Conservation (phyloP, 805 yeast genomes). For the Torulaspora gathmanii region DNA sequence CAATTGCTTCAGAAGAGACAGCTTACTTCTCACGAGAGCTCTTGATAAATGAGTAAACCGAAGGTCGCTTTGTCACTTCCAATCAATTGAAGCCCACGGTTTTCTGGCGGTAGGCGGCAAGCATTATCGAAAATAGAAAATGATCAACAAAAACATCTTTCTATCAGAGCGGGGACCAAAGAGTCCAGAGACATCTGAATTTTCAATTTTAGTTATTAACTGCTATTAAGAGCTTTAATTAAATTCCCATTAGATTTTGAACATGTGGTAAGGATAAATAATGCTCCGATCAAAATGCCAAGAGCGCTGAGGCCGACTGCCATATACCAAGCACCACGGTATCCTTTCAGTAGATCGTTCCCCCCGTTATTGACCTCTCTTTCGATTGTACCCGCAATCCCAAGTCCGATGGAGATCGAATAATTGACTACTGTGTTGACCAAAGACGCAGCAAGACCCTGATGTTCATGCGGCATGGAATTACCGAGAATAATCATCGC, state of each 20-base stretch:
- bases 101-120: no score
- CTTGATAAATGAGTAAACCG: no score
- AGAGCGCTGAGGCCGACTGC: conserved; percentile 57
- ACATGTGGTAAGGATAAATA: conserved; percentile 2
- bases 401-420: conserved; percentile 57
- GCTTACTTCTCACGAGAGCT: no score
- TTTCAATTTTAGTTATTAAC: no score
- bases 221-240: neutral
- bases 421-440: conserved; percentile 60
- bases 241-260: neutral
- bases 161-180: no score
- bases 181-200: no score
- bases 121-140: no score
- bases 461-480: conserved; percentile 50
- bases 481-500: conserved; percentile 54
- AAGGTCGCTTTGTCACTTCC: no score
- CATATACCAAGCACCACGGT: conserved; percentile 51
- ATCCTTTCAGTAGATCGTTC: conserved; percentile 37
- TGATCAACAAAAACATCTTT: no score
- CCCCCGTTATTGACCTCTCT: conserved; percentile 29
- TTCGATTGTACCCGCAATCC: conserved; percentile 57
- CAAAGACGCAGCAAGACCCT: conserved; percentile 65
- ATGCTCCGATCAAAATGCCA: conserved; percentile 36
- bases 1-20: no score
- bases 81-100: no score